phyloP scores from a whole-genome alignment of 2,329 filamentous ascomycete genomes.

The Coniochaeta pulveracea region DNA sequence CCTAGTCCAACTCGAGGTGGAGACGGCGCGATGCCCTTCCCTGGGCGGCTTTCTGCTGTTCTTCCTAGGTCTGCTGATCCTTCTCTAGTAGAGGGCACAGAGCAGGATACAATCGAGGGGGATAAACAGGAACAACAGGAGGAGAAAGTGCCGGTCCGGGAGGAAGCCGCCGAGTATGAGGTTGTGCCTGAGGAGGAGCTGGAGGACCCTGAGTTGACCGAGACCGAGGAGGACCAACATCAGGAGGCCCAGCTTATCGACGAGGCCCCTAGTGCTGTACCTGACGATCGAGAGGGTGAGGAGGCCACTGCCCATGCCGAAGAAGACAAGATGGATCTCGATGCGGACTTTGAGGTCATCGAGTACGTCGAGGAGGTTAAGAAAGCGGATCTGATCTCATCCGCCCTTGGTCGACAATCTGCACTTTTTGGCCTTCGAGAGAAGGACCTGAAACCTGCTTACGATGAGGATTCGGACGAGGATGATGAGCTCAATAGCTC shows the following conservation, averaged over 20 bases:
- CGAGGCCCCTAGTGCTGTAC: neutral
- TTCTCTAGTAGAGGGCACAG: constrained; percentile 8
- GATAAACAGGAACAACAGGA: neutral
- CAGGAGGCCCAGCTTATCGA: constrained; percentile 8
- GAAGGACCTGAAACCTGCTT: constrained; percentile 32
- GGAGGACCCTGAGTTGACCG: no score
- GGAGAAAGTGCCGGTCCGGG: neutral
- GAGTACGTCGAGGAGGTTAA: no score
- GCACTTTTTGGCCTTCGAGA: constrained; percentile 34
- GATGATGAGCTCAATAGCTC: constrained; percentile 36
- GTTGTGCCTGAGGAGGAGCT: constrained; percentile 5
- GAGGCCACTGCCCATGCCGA: constrained; percentile 3
- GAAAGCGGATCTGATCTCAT: no score
- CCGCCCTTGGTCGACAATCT: no score
- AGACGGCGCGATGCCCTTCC: constrained; percentile 16
- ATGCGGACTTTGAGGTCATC: no score
- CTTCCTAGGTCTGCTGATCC: constrained; percentile 20
- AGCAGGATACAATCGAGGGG: constrained; percentile 1
- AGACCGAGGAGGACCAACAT: constrained; percentile 9
- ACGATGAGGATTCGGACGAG: constrained; percentile 36
- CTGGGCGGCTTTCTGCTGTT: constrained; percentile 25
- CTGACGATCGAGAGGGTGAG: constrained; percentile 3
- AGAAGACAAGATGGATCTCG: constrained; percentile 14
- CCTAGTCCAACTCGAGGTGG: no score
- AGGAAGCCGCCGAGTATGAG: neutral